phyloP scores from a whole-genome alignment of 2,329 filamentous ascomycete species.

The Ophiostoma pallidulum region DNA sequence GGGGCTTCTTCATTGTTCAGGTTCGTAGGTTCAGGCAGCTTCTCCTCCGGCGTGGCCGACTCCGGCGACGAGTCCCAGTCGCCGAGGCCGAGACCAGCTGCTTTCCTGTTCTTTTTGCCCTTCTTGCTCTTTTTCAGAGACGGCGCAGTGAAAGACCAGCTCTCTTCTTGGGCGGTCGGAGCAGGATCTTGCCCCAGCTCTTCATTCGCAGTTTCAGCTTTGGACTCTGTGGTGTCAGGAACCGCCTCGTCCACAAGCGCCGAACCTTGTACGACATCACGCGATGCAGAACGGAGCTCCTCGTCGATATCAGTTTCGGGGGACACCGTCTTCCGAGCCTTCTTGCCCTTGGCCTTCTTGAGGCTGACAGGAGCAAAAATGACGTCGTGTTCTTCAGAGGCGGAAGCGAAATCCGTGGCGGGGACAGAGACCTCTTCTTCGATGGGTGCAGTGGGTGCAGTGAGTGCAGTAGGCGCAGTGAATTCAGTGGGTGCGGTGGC shows the following conservation, averaged over 20 bases:
- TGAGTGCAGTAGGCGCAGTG: no score
- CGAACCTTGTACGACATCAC: background rate
- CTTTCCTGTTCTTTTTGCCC: constrained; percentile 5
- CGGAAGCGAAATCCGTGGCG: no score
- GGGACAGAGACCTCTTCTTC: background rate
- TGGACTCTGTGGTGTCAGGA: background rate
- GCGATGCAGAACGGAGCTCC: background rate
- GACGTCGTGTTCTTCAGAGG: background rate
- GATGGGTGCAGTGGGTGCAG: no score
- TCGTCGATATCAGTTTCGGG: background rate
- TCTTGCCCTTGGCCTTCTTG: constrained; percentile 9
- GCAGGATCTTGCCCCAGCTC: background rate
- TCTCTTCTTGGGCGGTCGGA: background rate
- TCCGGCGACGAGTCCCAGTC: constrained; percentile 7
- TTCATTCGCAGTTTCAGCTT: background rate
- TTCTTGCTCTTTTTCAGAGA: constrained; percentile 4
- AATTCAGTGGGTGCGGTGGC: background rate
- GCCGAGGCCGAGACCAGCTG: constrained; percentile 6
- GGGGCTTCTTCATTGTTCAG: no score
- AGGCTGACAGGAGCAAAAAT: background rate
- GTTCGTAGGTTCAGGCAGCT: background rate
- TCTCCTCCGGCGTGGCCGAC: background rate
- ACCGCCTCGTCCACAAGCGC: background rate
- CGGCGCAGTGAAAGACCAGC: background rate
- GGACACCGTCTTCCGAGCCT: constrained; percentile 1